These are phyloP conservation scores for Podospora australis DNA, from an alignment of 495 filamentous ascomycete genomes.

Conservation along the genomic window DNA sequence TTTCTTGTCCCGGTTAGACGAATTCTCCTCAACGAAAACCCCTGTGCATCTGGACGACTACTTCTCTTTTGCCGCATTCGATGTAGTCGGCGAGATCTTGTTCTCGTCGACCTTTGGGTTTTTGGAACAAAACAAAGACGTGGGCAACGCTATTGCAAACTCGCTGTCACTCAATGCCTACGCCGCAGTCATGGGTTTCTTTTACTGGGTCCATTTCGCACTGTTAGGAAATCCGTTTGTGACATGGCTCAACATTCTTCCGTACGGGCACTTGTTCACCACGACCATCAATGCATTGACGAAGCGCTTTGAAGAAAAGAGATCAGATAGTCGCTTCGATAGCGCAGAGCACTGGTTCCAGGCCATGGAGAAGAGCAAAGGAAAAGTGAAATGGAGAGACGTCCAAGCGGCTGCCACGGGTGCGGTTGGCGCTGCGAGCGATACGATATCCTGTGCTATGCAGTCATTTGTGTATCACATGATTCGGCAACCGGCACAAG, in stretches of 20 bases:
- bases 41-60: conserved; percentile 28
- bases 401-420: conserved; percentile 4
- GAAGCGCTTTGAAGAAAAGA: neutral
- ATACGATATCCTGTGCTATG: neutral
- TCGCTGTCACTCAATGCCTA: conserved; percentile 11
- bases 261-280: conserved; percentile 38
- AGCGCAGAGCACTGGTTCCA: neutral
- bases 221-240: conserved; percentile 39
- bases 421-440: conserved; percentile 2
- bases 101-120: conserved; percentile 36
- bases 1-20: conserved; percentile 27
- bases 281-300: conserved; percentile 17
- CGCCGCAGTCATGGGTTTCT: conserved; percentile 33
- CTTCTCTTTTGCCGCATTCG: conserved; percentile 36
- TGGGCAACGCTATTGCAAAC: conserved; percentile 32
- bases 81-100: conserved; percentile 28
- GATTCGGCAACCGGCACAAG: conserved; percentile 23
- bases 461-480: conserved; percentile 20
- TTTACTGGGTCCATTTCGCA: conserved; percentile 27
- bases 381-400: neutral
- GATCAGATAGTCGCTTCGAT: neutral
- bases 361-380: neutral
- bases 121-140: conserved; percentile 31
- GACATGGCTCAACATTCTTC: conserved; percentile 33
- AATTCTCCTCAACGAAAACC: conserved; percentile 13